Conservation (phyloP, 805 yeast species). For the Clavispora santaluciae region DNA sequence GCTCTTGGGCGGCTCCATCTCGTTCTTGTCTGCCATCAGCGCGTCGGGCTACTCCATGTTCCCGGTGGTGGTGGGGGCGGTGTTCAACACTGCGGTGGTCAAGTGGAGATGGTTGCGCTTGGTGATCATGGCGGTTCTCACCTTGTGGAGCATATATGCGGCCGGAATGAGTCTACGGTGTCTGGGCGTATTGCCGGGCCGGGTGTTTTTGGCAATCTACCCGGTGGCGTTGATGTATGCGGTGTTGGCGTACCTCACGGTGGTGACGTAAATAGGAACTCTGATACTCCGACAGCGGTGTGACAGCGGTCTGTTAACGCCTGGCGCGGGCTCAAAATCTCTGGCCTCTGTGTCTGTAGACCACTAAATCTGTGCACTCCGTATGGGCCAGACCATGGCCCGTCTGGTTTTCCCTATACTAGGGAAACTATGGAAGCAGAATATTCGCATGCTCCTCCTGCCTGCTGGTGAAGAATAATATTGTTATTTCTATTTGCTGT, state of each 20-base stretch:
- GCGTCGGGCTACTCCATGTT: conserved; percentile 68
- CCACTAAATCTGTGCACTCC: too few species aligned
- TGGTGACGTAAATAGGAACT: conserved; percentile 40
- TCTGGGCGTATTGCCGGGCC: conserved; percentile 60
- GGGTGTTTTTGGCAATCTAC: conserved; percentile 58
- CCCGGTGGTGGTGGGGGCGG: conserved; percentile 55
- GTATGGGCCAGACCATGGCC: too few species aligned
- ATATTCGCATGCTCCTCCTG: neutral
- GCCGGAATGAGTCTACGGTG: conserved; percentile 58
- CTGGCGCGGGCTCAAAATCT: too few species aligned
- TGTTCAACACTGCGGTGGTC: conserved; percentile 44
- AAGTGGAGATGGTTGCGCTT: conserved; percentile 46
- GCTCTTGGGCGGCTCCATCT: conserved; percentile 55
- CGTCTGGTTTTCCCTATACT: too few species aligned
- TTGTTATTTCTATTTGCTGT: conserved; percentile 10
- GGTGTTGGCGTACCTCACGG: conserved; percentile 61
- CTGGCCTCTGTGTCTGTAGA: too few species aligned
- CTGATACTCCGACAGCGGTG: too few species aligned
- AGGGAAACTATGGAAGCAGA: too few species aligned
- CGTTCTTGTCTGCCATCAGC: conserved; percentile 63
- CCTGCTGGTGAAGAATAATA: neutral
- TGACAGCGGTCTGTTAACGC: neutral
- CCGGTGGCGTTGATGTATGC: conserved; percentile 63
- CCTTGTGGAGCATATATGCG: conserved; percentile 61
- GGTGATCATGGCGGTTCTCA: conserved; percentile 40